A percentile compares a stretch with the other conserved stretches of the same genome.
phyloP scores from a whole-genome alignment of 2,329 filamentous ascomycete genomes.

The Penicillium sp. region DNA sequence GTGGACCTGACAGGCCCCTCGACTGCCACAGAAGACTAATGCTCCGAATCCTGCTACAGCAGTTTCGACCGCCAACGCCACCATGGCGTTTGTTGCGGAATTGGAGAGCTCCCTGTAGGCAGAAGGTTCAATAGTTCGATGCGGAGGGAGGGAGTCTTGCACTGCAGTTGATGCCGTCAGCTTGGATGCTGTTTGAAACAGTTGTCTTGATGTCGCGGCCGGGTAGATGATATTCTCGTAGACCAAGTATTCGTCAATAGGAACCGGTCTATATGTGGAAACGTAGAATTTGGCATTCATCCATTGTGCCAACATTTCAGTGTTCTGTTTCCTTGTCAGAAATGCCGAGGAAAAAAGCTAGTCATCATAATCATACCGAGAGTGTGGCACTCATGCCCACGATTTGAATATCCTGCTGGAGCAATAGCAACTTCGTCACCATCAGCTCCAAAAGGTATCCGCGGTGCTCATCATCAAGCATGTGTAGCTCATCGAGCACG shows the following conservation, averaged over 20 bases:
- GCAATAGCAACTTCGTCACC: conserved; percentile 71
- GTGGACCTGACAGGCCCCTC: conserved; percentile 68
- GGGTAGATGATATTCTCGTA: conserved; percentile 71
- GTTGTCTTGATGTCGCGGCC: conserved; percentile 60
- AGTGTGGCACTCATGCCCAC: conserved; percentile 81
- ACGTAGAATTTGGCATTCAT: conserved; percentile 72
- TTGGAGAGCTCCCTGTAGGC: conserved; percentile 65
- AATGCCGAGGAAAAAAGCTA: background rate
- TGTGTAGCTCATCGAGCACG: conserved; percentile 79
- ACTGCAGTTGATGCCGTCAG: conserved; percentile 41
- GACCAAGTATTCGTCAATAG: conserved; percentile 74
- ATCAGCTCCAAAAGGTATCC: conserved; percentile 77
- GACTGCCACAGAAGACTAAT: conserved; percentile 74
- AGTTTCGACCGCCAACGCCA: conserved; percentile 71
- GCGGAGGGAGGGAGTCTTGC: conserved; percentile 39
- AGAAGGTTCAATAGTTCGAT: conserved; percentile 59
- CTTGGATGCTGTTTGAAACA: conserved; percentile 63
- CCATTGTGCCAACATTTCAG: conserved; percentile 70
- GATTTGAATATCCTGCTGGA: conserved; percentile 71
- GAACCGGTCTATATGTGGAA: conserved; percentile 74
- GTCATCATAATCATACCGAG: conserved; percentile 57
- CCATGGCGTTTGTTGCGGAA: conserved; percentile 70
- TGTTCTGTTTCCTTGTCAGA: conserved; percentile 59
- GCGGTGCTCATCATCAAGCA: conserved; percentile 76
- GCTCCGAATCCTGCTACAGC: conserved; percentile 70